Conservation (phyloP, 2,329 filamentous ascomycete genomes). For the Cercospora sp. region DNA sequence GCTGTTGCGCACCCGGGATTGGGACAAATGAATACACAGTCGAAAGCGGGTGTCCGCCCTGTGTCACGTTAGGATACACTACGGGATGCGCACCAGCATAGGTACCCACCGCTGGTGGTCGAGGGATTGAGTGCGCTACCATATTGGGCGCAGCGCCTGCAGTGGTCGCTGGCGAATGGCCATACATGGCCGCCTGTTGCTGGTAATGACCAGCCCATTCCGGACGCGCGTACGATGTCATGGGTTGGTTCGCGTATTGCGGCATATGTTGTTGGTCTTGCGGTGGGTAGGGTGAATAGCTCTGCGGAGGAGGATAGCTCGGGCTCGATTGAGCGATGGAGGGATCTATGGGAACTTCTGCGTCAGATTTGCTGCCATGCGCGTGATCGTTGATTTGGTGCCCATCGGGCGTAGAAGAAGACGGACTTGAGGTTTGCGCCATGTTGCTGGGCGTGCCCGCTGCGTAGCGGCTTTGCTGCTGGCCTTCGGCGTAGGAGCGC, state of each 20-base stretch:
- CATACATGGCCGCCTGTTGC: conserved; percentile 50
- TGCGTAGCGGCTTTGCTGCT: conserved; percentile 70
- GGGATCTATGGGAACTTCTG: conserved; percentile 97
- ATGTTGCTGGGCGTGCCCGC: conserved; percentile 78
- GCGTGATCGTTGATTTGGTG: conserved; percentile 66
- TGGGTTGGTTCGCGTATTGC: conserved; percentile 68
- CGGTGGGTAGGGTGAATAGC: conserved; percentile 84
- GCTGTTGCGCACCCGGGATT: conserved; percentile 93
- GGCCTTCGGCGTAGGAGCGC: conserved; percentile 72
- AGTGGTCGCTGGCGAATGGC: conserved; percentile 58
- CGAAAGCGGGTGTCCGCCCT: conserved; percentile 57
- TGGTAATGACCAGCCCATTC: conserved; percentile 70
- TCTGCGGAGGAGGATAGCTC: conserved; percentile 75
- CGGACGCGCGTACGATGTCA: conserved; percentile 66
- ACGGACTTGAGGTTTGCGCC: conserved; percentile 99
- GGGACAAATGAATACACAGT: conserved; percentile 98
- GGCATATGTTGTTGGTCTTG: conserved; percentile 79
- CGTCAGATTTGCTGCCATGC: conserved; percentile 77
- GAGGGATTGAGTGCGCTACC: conserved; percentile 58
- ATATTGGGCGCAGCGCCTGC: conserved; percentile 58
- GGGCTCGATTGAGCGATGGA: conserved; percentile 93
- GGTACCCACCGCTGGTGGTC: conserved; percentile 62
- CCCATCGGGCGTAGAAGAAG: conserved; percentile 81
- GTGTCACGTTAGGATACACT: conserved; percentile 36
- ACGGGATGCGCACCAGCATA: conserved; percentile 29